Base-by-base conservation (phyloP, 305 asterid genomes). In the Fraxinus sp. region DNA sequence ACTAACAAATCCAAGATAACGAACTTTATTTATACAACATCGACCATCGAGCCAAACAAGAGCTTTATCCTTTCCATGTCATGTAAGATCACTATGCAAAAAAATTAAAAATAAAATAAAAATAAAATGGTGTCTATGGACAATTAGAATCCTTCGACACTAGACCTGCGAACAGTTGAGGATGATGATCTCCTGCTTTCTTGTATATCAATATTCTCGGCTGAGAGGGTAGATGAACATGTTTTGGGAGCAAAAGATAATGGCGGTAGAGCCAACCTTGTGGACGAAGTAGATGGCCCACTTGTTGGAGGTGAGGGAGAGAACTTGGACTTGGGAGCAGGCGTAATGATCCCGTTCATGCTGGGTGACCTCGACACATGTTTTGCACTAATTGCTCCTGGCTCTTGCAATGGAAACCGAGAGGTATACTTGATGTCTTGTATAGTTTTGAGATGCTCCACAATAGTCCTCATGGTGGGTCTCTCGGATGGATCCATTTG, bases 391-490 rank as follows among this genome's bases (percentile, higher is more conserved):
- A 92, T 81, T 30, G 92, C 75, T 41, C 97, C 90, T 1, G 99
- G 99, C 78, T 95, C 97, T 83, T 97, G 98, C 79, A 95, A 87
- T 55, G 98, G 99, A 81, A 95, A 97, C 82, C 97, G 89, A 33
- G 98, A 92, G 18, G 97, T 90, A 39, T 87, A 92, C 88, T 93
- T 97, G 92, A 95, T 86, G 77, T 92, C 99, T 87, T 95, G 99
- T 76, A 94, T 90, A 52, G 91, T 78, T 84, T 91, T 92, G 74
- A 95, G 96, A 80, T 89, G 96, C 84, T 95, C 97, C 73, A 90
- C 97, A 13, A 97, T 80, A 52, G 92, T 90, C 87, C 99, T 92
- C 99, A 97, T 97, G 52, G 98, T 97, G 83, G 99, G 99, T 90
- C 99, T 92, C 79, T 91, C 93, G 0, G 99, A 97, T 3, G 98